Conservation (phyloP, 2,329 filamentous ascomycete species). For the Podosphaera xanthii region DNA sequence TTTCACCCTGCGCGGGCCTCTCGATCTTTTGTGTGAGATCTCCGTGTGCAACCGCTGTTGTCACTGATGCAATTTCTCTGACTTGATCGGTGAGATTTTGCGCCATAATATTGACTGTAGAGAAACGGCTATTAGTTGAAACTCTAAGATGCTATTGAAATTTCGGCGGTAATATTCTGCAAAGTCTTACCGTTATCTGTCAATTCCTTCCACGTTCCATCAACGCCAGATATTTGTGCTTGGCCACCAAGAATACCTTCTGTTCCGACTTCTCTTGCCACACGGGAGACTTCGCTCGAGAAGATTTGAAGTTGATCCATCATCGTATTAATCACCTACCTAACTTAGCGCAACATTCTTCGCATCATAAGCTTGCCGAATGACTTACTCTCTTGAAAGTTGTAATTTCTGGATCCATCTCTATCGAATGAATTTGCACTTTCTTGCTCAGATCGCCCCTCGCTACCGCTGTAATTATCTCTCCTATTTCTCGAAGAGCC, state of each 20-base stretch:
- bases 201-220: constrained; percentile 93
- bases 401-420: constrained; percentile 96
- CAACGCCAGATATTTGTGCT: constrained; percentile 78
- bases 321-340: constrained; percentile 67
- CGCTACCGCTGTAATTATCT: constrained; percentile 89
- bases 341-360: constrained; percentile 1
- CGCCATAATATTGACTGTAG: constrained; percentile 56
- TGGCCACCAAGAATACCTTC: constrained; percentile 87
- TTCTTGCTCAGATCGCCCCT: constrained; percentile 92
- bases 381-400: constrained; percentile 67
- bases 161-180: not conserved
- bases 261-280: constrained; percentile 87
- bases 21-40: constrained; percentile 71
- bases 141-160: not conserved
- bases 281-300: constrained; percentile 82
- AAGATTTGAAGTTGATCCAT: constrained; percentile 96
- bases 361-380: not conserved
- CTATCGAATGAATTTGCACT: constrained; percentile 80
- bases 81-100: constrained; percentile 68
- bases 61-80: constrained; percentile 66
- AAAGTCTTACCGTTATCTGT: constrained; percentile 48
- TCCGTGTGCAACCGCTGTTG: constrained; percentile 61
- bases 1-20: constrained; percentile 58
- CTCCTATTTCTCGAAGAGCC: constrained; percentile 83
- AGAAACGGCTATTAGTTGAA: constrained; percentile 4